Conservation (phyloP, 1,284 basidiomycete genomes). For the Moesziomyces sp. region DNA sequence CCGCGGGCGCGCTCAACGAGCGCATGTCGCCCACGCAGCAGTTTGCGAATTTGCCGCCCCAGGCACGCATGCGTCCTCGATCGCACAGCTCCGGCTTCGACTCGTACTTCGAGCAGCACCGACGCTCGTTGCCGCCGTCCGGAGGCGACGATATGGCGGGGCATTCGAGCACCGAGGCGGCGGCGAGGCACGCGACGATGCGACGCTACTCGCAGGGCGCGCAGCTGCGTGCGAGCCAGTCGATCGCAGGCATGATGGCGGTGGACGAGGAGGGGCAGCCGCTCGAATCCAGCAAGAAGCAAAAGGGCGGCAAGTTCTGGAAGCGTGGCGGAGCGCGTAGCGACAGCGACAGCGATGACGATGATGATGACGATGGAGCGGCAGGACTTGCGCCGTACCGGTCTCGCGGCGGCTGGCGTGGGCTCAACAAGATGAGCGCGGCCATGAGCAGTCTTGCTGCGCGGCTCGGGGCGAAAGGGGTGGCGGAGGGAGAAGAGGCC, state of each 20-base stretch:
- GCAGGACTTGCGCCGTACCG: constrained; percentile 16
- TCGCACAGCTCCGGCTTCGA: constrained; percentile 29
- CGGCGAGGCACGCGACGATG: constrained; percentile 32
- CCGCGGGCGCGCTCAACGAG: constrained; percentile 4
- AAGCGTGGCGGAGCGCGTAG: constrained; percentile 22
- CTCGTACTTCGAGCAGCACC: constrained; percentile 33
- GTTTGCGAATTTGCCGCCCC: constrained; percentile 14
- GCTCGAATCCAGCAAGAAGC: constrained; percentile 21
- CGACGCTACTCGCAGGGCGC: constrained; percentile 38
- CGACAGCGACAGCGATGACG: constrained; percentile 35
- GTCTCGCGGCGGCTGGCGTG: constrained; percentile 50
- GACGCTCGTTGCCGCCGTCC: constrained; percentile 13
- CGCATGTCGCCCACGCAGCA: constrained; percentile 28
- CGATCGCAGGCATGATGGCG: constrained; percentile 47
- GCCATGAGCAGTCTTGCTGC: constrained; percentile 39
- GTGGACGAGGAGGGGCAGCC: constrained; percentile 47
- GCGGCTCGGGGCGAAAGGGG: constrained; percentile 20
- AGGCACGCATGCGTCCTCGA: constrained; percentile 25
- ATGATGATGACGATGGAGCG: constrained; percentile 21
- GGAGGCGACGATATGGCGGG: constrained; percentile 18
- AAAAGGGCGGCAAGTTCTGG: constrained; percentile 40
- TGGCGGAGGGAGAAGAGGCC: constrained; percentile 16
- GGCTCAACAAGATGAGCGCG: constrained; percentile 54
- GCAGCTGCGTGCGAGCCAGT: constrained; percentile 33
- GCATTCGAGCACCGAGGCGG: constrained; percentile 37